A percentile compares a stretch with the other conserved stretches of the same genome.
These are phyloP conservation scores for Hygrocybe coccinea DNA, from an alignment of 768 basidiomycete species.

Conservation along the genomic window DNA sequence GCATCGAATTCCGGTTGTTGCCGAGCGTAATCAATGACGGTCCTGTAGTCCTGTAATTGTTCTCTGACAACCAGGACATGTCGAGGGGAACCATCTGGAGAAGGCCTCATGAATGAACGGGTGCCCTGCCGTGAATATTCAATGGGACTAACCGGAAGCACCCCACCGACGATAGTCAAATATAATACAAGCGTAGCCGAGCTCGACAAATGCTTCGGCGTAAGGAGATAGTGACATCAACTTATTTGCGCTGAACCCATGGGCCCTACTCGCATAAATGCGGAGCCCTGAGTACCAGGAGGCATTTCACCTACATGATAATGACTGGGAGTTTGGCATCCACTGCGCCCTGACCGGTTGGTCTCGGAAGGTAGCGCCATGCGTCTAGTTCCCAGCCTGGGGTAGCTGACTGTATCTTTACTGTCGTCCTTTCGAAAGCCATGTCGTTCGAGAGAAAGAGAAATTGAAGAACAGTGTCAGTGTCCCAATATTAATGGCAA, in stretches of 20 bases:
- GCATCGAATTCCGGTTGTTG: constrained; percentile 29
- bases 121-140: constrained; percentile 10
- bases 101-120: background rate
- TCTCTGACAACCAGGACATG: constrained; percentile 26
- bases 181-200: constrained; percentile 31
- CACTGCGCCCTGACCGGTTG: background rate
- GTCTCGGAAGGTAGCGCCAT: constrained; percentile 30
- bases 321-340: constrained; percentile 4
- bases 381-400: constrained; percentile 32
- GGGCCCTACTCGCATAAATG: constrained; percentile 26
- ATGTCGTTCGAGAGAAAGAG: background rate
- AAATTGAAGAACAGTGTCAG: too few relatives aligned
- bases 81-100: constrained; percentile 29
- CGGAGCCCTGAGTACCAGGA: too few relatives aligned
- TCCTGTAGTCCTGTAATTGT: constrained; percentile 35
- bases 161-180: constrained; percentile 40
- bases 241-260: constrained; percentile 31
- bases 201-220: constrained; percentile 26
- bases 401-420: constrained; percentile 31
- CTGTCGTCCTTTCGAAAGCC: background rate
- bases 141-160: constrained; percentile 16
- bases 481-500: too few relatives aligned
- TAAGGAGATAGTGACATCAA: constrained; percentile 27
- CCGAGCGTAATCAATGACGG: constrained; percentile 31
- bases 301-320: constrained; percentile 4